A percentile compares a stretch with the other conserved stretches of the same genome.
phyloP scores from a whole-genome alignment of 2,329 filamentous ascomycete genomes.

The Metarhizium robertsii region DNA sequence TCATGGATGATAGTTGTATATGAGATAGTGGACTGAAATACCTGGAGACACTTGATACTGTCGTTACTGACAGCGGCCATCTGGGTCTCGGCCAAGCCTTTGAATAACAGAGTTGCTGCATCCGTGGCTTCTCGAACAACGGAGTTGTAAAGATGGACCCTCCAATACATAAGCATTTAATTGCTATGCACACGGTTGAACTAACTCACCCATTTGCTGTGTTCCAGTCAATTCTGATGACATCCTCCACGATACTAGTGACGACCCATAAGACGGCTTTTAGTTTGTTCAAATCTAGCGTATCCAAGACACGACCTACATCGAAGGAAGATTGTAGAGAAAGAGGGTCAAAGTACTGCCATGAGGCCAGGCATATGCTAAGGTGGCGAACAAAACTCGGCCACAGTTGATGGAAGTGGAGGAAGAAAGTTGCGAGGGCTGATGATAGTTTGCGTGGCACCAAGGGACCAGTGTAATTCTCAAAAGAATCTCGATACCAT shows the following conservation, averaged over 20 bases:
- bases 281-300: constrained; percentile 36
- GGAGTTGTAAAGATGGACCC: constrained; percentile 27
- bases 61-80: constrained; percentile 37
- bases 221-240: constrained; percentile 52
- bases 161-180: constrained; percentile 10
- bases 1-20: not conserved
- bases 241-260: constrained; percentile 26
- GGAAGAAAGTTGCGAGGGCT: constrained; percentile 66
- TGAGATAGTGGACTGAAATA: constrained; percentile 17
- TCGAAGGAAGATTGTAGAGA: constrained; percentile 24
- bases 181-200: not conserved
- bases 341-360: constrained; percentile 13
- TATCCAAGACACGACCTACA: constrained; percentile 35
- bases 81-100: constrained; percentile 18
- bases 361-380: constrained; percentile 38
- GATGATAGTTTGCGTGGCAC: constrained; percentile 68
- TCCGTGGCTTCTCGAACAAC: constrained; percentile 32
- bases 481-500: constrained; percentile 51
- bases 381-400: constrained; percentile 54
- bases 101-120: constrained; percentile 29
- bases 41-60: constrained; percentile 52
- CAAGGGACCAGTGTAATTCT: constrained; percentile 43
- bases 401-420: constrained; percentile 62
- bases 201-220: constrained; percentile 43
- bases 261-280: constrained; percentile 56